Evolutionary conservation across 2,329 filamentous ascomycete species (phyloP), one percentile per base, ranked within the genome.

Genomic region (Fusarium sp.): DNA sequence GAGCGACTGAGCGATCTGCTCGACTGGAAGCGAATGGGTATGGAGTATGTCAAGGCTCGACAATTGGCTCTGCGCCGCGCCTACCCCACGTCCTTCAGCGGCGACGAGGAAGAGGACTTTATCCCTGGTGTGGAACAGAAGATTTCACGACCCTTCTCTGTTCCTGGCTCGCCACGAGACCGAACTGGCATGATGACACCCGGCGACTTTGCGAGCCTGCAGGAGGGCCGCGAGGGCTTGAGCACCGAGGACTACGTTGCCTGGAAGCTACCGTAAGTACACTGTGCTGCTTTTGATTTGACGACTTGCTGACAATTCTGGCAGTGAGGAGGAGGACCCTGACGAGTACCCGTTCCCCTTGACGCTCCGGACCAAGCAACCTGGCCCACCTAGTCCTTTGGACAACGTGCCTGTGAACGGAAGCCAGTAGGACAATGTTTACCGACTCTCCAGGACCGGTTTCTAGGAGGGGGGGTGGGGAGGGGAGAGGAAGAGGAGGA

Each of bases 11-110:
- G 94, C 77, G 96, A 99, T 79, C 86, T 99, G 65, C 87, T 99
- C 41, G 96, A 99, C 83, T 99, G 96, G 96, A 98, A 98, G 88
- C 89, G 96, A 52, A 99, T 99, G 96, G 96, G 96, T 23, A 92
- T 98, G 91, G 96, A 99, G 83, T 99, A 99, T 78, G 94, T 98
- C 83, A 99, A 98, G 86, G 96, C 96, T 36, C 90, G 96, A 51
- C 96, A 98, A 81, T 83, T 99, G 77, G 96, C 96, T 27, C 86
- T 99, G 69, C 88, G 96, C 76, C 89, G 96, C 81, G 96, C 96
- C 18, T 99, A 98, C 81, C 95, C 96, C 52, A 87, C 88, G 55
- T 95, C 94, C 4, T 99, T 97, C 79, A 87, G 89, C 44, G 89
- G 90, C 57, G 92, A 95, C 15, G 92, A 94, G 60, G 92, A 94